Conservation (phyloP, 176 grass and related monocot genomes). For the Luzula sylvatica region DNA sequence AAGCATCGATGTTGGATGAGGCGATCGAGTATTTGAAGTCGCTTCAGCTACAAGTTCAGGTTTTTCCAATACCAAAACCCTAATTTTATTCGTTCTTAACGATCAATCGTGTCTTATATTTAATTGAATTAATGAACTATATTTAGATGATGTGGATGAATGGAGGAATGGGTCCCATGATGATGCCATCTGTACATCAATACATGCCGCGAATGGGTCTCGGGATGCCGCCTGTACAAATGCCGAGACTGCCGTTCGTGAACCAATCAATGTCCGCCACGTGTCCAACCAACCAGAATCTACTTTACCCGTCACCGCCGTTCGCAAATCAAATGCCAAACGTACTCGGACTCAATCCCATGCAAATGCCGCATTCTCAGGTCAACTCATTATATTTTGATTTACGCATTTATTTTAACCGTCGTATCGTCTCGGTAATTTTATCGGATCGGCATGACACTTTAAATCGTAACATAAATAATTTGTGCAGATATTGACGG, state of each 20-base stretch:
- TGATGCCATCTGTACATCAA: constrained; percentile 80
- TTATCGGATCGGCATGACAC: background rate
- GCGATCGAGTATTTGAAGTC: constrained; percentile 92
- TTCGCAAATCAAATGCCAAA: constrained; percentile 42
- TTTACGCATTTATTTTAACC: background rate
- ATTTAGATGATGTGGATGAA: constrained; percentile 99
- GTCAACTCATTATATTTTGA: constrained; percentile 5
- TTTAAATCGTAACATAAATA: background rate
- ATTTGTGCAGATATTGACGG: constrained; percentile 13
- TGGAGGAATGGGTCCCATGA: constrained; percentile 61
- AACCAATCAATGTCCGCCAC: constrained; percentile 25
- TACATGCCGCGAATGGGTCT: constrained; percentile 55
- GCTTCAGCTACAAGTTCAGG: constrained; percentile 91
- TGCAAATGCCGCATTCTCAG: constrained; percentile 35
- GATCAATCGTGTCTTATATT: background rate
- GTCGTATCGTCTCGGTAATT: background rate
- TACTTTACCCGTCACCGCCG: constrained; percentile 22
- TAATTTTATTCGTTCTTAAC: background rate
- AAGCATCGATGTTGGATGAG: constrained; percentile 96
- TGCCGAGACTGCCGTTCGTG: constrained; percentile 59
- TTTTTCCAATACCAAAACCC: background rate
- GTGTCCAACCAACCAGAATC: constrained; percentile 21
- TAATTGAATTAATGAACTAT: no score
- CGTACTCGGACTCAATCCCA: constrained; percentile 35
- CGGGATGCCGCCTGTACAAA: constrained; percentile 32